Conservation (phyloP, 345 rosid genomes). For the Cochlearia excelsa region DNA sequence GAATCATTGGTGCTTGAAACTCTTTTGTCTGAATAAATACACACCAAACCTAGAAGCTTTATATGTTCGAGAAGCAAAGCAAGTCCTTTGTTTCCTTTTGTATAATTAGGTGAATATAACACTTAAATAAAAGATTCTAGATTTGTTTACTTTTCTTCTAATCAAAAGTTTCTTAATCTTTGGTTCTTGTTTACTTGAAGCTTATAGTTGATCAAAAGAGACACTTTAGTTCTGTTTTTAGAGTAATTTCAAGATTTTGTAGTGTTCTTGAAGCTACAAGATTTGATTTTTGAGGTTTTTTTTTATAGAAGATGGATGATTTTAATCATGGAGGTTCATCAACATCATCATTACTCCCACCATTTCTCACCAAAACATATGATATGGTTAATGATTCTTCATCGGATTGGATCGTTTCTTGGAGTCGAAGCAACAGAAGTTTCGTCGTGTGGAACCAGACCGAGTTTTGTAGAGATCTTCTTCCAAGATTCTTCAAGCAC, state of each 20-base stretch:
- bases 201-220: neutral
- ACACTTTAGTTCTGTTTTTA: no score
- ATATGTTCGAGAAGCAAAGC: no score
- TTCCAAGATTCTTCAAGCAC: slow-evolving; percentile 88
- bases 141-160: neutral
- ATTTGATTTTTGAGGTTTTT: neutral
- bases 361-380: slow-evolving; percentile 76
- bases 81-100: no score
- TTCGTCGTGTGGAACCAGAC: slow-evolving; percentile 87
- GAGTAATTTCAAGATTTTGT: slow-evolving; percentile 1
- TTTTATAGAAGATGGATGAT: slow-evolving; percentile 57
- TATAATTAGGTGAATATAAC: no score
- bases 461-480: slow-evolving; percentile 69
- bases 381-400: slow-evolving; percentile 92
- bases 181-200: slow-evolving; percentile 1
- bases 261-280: neutral
- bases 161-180: slow-evolving; percentile 9
- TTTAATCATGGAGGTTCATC: slow-evolving; percentile 57
- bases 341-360: slow-evolving; percentile 78
- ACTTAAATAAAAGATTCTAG: no score
- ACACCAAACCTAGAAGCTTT: no score
- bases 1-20: no score
- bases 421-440: slow-evolving; percentile 69
- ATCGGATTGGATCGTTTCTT: slow-evolving; percentile 66
- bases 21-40: no score